Conservation (phyloP, 306 rosid species). For the Potentilla sterilis region DNA sequence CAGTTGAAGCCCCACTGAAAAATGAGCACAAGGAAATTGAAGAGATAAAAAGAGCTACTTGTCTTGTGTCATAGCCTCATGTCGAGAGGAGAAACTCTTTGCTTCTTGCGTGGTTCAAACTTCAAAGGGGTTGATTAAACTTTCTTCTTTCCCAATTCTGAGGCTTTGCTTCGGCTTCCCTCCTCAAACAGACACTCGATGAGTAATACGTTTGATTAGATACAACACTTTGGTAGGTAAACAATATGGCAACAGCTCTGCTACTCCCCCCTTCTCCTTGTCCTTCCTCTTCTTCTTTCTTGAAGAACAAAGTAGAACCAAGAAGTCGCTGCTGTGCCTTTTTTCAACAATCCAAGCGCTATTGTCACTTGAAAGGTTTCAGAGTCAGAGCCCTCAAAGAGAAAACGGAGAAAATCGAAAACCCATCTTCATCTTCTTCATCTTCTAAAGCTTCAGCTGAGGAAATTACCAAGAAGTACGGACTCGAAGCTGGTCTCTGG, state of each 20-base stretch:
- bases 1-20: not conserved
- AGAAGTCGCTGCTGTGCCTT: slow-evolving; percentile 29
- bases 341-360: slow-evolving; percentile 26
- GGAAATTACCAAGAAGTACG: slow-evolving; percentile 75
- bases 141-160: slow-evolving; percentile 1
- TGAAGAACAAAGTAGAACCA: slow-evolving; percentile 14
- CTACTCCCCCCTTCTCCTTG: slow-evolving; percentile 35
- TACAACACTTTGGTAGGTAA: slow-evolving; percentile 18
- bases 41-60: slow-evolving; percentile 13
- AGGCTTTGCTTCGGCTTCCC: not conserved
- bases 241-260: slow-evolving; percentile 45
- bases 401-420: slow-evolving; percentile 68
- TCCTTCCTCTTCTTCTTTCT: slow-evolving; percentile 40
- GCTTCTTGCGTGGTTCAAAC: not conserved
- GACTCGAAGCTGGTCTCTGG: slow-evolving; percentile 96
- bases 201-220: slow-evolving; percentile 25
- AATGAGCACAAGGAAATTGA: not conserved
- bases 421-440: slow-evolving; percentile 50
- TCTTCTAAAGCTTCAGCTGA: slow-evolving; percentile 49
- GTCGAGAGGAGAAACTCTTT: not conserved
- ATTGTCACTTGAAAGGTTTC: slow-evolving; percentile 34
- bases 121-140: not conserved
- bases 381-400: slow-evolving; percentile 61
- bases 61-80: slow-evolving; percentile 6
- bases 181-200: not conserved